Evolutionary conservation across 257 asterid species (phyloP).

Genomic region (Linderniella brevidens): DNA sequence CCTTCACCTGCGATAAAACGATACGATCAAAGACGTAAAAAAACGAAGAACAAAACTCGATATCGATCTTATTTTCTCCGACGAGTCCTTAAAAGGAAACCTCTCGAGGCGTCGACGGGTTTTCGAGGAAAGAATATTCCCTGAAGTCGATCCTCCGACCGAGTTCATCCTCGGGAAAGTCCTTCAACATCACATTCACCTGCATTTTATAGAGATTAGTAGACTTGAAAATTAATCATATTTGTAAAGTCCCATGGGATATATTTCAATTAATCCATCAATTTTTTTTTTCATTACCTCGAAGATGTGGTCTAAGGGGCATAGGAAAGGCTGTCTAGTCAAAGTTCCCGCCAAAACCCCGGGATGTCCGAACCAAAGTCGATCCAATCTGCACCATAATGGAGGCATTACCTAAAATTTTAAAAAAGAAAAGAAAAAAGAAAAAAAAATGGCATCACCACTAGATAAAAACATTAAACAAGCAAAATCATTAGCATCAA

Average conservation of each 20-base stretch:
- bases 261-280: too few species aligned
- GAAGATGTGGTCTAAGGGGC: conserved; percentile 92
- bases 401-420: conserved; percentile 99
- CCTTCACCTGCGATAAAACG: conserved; percentile 46
- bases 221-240: too few species aligned
- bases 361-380: conserved; percentile 99
- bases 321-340: conserved; percentile 88
- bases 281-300: too few species aligned
- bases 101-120: conserved; percentile 67
- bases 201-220: conserved; percentile 15
- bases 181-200: conserved; percentile 70
- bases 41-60: too few species aligned
- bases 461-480: too few species aligned
- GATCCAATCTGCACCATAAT: conserved; percentile 99
- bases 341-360: conserved; percentile 60
- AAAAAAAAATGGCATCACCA: too few species aligned
- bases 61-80: too few species aligned
- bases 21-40: not conserved
- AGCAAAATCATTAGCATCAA: too few species aligned
- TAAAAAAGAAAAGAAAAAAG: conserved; percentile 26
- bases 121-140: conserved; percentile 80
- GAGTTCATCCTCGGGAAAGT: conserved; percentile 50
- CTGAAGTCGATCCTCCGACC: conserved; percentile 65
- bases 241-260: too few species aligned
- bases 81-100: conserved; percentile 16